Evolutionary conservation across 202 grass and related monocot genomes (phyloP), one percentile per base, ranked within the genome.

Genomic region (Sporobolus alterniflorus): DNA sequence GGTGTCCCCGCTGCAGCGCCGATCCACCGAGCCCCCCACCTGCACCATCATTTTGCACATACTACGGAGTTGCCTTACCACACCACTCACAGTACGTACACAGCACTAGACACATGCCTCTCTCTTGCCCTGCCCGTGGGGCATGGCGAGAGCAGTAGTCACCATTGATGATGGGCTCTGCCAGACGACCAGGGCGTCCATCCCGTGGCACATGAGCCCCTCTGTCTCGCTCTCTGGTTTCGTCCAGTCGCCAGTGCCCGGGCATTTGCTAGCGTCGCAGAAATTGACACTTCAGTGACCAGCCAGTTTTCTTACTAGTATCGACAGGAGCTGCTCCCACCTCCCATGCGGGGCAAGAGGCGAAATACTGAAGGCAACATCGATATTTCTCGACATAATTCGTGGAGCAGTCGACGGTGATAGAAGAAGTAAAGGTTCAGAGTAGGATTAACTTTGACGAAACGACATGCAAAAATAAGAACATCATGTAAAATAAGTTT

Each of bases 1-100:
- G 50, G 56, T 13, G 36, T 39, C 36, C 36, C 77, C 25, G 20
- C 69, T 48, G 22, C 77, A 14, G 8, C 64, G 14, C 61, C 36
- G n/a, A 64, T 47, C 25, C 17, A 72, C 5, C 28, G 70, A 22
- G 29, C 12, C 42, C 74, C 60, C 31, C 51, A 88, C 77, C 56
- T 11, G 84, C 36, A 79, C 70, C 91, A 93, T 93, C 80, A 90
- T n/a, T 93, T 82, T 79, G 69, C 84, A 20, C 84, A 93, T 88
- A n/a, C n/a, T n/a, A n/a, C n/a, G n/a, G n/a, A 88, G 90, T 93
- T 93, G 84, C 65, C 36, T 67, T 8, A 47, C 43, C 68, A 30
- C 56, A 21, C 14, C 13, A n/a, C n/a, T n/a, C n/a, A n/a, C n/a
- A n/a, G n/a, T n/a, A n/a, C n/a, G n/a, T n/a, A n/a, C n/a, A 16